Conservation (phyloP, 768 basidiomycete genomes). For the Omphalotus guepiniiformis region DNA sequence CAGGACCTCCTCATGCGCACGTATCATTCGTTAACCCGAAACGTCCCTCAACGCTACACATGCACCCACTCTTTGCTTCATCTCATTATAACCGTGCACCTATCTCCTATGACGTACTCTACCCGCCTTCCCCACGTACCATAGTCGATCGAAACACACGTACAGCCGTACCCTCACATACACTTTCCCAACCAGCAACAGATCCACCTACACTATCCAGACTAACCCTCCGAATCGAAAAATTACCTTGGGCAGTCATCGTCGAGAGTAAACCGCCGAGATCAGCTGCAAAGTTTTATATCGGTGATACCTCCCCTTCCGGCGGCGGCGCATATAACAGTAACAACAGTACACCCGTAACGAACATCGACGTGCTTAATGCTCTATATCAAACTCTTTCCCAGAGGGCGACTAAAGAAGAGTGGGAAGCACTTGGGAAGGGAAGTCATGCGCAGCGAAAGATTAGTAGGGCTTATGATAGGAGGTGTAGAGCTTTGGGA, state of each 20-base stretch:
- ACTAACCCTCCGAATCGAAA: neutral
- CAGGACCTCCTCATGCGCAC: constrained; percentile 20
- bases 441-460: neutral
- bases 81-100: neutral
- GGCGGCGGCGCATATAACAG: neutral
- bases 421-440: neutral
- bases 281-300: neutral
- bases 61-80: constrained; percentile 3
- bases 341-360: neutral
- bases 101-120: neutral
- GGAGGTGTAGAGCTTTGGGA: neutral
- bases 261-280: neutral
- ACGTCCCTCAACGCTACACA: neutral
- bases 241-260: neutral
- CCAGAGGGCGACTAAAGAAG: neutral
- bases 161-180: neutral
- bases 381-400: constrained; percentile 1
- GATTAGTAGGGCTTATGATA: neutral
- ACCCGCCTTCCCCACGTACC: neutral
- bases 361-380: constrained; percentile 2
- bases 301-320: neutral
- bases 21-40: constrained; percentile 5
- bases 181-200: neutral
- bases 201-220: neutral
- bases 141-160: neutral